A percentile compares a stretch with the other conserved stretches of the same genome.
These are phyloP conservation scores for Pachyrhizus erosus DNA, from an alignment of 306 rosid genomes.

Conservation along the genomic window DNA sequence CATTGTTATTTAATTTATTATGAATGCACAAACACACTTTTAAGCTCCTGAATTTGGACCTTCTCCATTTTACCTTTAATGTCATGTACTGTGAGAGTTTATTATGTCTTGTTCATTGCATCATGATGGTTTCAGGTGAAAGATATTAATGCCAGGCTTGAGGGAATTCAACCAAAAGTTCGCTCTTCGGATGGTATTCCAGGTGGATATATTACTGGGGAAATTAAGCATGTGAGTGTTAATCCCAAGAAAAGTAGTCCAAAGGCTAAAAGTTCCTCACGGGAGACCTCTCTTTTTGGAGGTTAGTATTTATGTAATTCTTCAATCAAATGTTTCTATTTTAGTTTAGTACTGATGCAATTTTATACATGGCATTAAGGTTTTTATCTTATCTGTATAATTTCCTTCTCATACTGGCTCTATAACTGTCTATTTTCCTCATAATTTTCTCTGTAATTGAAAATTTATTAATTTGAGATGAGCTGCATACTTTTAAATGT, in stretches of 20 bases:
- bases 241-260: constrained; percentile 92
- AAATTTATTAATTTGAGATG: constrained; percentile 35
- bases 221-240: constrained; percentile 60
- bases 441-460: not conserved
- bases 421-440: constrained; percentile 1
- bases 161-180: constrained; percentile 89
- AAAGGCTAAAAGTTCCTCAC: constrained; percentile 84
- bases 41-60: not conserved
- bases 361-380: not conserved
- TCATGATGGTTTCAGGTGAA: constrained; percentile 73
- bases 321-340: constrained; percentile 12
- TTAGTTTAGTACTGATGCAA: constrained; percentile 13
- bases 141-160: constrained; percentile 96
- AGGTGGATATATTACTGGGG: constrained; percentile 69
- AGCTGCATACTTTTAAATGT: constrained; percentile 24
- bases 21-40: not conserved
- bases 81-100: constrained; percentile 1
- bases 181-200: constrained; percentile 75
- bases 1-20: constrained; percentile 26
- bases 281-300: constrained; percentile 90
- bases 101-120: constrained; percentile 16
- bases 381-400: constrained; percentile 19
- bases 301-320: constrained; percentile 63
- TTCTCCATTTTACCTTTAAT: constrained; percentile 35
- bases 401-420: constrained; percentile 15